Evolutionary conservation across 2,329 filamentous ascomycete species (phyloP).

Genomic region (Nothomitra cinnamomea): DNA sequence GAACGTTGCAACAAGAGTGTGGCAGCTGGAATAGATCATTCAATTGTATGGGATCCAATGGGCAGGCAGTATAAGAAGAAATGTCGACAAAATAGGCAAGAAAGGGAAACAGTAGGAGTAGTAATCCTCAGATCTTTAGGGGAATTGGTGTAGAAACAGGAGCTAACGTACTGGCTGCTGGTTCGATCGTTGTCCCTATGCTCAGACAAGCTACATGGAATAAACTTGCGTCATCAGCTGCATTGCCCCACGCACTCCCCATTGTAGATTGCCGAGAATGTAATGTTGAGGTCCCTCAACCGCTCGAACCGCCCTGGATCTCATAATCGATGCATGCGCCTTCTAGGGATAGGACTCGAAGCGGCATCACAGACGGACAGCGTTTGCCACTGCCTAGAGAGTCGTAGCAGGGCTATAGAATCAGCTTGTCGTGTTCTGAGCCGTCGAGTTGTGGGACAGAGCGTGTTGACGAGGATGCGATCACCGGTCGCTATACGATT

Average conservation of each 20-base stretch:
- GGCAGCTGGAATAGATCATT: too few relatives aligned
- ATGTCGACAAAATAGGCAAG: too few relatives aligned
- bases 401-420: neutral
- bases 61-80: too few relatives aligned
- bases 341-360: neutral
- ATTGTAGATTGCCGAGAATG: neutral
- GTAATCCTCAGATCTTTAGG: neutral
- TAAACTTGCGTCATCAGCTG: neutral
- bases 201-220: neutral
- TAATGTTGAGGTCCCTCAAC: neutral
- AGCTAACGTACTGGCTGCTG: neutral
- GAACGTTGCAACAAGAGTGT: too few relatives aligned
- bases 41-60: too few relatives aligned
- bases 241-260: neutral
- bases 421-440: neutral
- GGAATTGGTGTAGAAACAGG: neutral
- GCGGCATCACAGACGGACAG: neutral
- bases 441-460: neutral
- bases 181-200: neutral
- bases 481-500: too few relatives aligned
- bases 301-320: neutral
- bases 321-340: neutral
- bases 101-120: neutral
- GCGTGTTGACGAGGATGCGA: neutral
- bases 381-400: neutral